Conservation (phyloP, 331 rosid species). For the Rosa hybrid region DNA sequence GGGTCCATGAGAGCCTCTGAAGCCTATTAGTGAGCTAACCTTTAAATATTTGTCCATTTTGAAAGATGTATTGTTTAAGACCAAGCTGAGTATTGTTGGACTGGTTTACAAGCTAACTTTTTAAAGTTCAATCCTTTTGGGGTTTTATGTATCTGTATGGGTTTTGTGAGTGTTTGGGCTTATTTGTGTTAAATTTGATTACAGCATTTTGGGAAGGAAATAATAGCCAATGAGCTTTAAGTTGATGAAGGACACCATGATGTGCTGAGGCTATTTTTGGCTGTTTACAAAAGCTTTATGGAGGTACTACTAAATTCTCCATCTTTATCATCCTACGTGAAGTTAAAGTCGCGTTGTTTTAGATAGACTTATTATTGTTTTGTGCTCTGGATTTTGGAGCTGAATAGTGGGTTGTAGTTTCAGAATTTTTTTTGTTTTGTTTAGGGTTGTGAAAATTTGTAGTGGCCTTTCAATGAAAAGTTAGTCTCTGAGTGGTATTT, state of each 20-base stretch:
- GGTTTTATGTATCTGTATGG: background rate
- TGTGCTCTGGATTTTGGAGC: too few species aligned
- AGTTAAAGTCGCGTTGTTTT: background rate
- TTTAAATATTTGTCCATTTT: too few species aligned
- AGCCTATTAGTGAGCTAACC: too few species aligned
- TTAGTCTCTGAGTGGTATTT: background rate
- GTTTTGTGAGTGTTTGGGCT: background rate
- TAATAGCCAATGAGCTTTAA: slow-evolving; percentile 81
- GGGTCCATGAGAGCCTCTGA: too few species aligned
- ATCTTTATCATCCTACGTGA: background rate
- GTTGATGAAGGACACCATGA: slow-evolving; percentile 71
- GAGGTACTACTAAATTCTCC: slow-evolving; percentile 52
- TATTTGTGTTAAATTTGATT: background rate
- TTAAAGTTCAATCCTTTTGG: background rate
- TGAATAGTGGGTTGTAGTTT: too few species aligned
- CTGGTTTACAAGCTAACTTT: slow-evolving; percentile 70
- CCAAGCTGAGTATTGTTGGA: slow-evolving; percentile 90
- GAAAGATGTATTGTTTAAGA: slow-evolving; percentile 35
- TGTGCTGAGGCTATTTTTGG: slow-evolving; percentile 73
- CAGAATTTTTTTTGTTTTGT: background rate
- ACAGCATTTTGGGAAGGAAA: slow-evolving; percentile 89
- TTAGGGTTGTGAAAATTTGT: background rate
- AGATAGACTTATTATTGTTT: too few species aligned
- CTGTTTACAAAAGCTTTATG: slow-evolving; percentile 92
- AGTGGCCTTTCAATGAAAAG: background rate